These are phyloP conservation scores for Bretschneidera sinensis DNA, from an alignment of 345 rosid genomes.

Conservation along the genomic window DNA sequence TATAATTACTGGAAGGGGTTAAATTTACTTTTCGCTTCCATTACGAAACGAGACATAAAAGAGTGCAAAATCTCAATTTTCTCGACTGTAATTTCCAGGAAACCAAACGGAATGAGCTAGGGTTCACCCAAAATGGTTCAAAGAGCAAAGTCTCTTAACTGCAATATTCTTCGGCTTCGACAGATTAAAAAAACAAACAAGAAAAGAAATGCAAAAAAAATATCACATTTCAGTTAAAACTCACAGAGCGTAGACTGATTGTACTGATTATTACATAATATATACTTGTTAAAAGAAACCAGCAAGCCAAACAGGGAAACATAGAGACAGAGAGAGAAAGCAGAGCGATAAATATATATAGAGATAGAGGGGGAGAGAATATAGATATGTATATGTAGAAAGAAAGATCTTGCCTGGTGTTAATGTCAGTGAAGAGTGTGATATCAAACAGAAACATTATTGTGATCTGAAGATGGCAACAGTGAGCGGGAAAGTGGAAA, in stretches of 20 bases:
- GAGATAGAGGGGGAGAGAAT: neutral
- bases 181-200: too few relatives aligned
- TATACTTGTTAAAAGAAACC: neutral
- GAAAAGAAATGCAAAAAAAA: neutral
- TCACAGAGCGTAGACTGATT: neutral
- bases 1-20: neutral
- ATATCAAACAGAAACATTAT: conserved; percentile 7
- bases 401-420: conserved; percentile 32
- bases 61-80: neutral
- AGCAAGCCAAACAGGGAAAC: conserved; percentile 4
- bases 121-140: conserved; percentile 5
- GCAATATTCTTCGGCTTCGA: neutral
- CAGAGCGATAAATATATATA: neutral
- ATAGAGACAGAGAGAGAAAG: neutral
- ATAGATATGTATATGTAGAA: conserved; percentile 1
- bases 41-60: neutral
- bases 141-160: neutral
- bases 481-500: conserved; percentile 36
- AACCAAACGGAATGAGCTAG: conserved; percentile 14
- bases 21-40: neutral
- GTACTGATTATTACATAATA: neutral
- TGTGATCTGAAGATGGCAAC: neutral
- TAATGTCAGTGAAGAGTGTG: conserved; percentile 27
- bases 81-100: neutral
- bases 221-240: conserved; percentile 1